Conservation (phyloP, 1,284 basidiomycete species). For the Ustilago curta region DNA sequence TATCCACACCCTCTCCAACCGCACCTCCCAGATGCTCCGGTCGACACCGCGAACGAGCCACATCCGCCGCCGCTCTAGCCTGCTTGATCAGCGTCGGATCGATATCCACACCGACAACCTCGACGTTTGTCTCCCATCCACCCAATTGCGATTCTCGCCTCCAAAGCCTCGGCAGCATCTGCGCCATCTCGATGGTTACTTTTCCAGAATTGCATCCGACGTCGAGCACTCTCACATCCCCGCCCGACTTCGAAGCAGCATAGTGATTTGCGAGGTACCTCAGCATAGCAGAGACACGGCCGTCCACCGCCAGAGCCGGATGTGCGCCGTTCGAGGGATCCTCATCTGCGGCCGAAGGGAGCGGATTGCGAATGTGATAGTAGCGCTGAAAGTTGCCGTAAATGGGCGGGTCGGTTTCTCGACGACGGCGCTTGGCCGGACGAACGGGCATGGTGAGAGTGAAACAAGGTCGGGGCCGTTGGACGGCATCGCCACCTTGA, state of each 20-base stretch:
- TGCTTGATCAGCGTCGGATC: conserved; percentile 34
- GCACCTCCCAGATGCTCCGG: background rate
- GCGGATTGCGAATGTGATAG: conserved; percentile 50
- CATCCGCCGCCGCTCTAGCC: conserved; percentile 22
- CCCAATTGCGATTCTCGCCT: background rate
- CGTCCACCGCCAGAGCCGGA: conserved; percentile 31
- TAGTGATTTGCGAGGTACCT: conserved; percentile 3
- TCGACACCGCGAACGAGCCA: conserved; percentile 22
- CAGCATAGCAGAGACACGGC: conserved; percentile 26
- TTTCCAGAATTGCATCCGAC: conserved; percentile 48
- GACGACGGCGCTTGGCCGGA: too few relatives aligned
- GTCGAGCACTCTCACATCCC: conserved; percentile 19
- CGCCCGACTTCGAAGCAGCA: background rate
- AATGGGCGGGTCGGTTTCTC: conserved; percentile 9
- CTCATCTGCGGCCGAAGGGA: background rate
- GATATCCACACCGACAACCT: conserved; percentile 37
- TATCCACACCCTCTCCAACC: background rate
- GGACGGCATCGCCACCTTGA: background rate
- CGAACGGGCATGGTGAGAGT: too few relatives aligned
- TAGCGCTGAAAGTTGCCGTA: conserved; percentile 50
- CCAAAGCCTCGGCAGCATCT: conserved; percentile 17
- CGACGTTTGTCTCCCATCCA: background rate
- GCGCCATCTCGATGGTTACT: conserved; percentile 36
- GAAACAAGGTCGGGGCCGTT: background rate
- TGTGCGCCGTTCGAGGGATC: background rate